Evolutionary conservation across 2,329 filamentous ascomycete genomes (phyloP), one percentile per base, ranked within the genome.

Genomic region (Ramularia endophylla): DNA sequence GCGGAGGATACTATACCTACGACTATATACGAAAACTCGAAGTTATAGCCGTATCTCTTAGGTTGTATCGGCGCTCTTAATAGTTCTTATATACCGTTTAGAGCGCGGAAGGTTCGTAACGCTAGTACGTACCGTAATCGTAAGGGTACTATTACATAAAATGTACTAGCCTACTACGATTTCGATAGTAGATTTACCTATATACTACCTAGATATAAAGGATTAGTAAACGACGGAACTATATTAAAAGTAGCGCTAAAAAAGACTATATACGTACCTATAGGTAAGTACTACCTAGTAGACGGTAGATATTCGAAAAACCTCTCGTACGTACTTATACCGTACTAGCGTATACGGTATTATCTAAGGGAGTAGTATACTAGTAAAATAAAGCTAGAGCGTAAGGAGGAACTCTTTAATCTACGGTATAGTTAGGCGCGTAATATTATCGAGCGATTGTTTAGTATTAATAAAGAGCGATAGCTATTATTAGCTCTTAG

Each of bases 381-480:
- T n/a, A 19, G 12, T n/a, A 30, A 36, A 8, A 36, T n/a, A n/a
- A 41, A 29, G 32, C 39, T 16, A 9, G 11, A 41, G 39, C 25
- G 2, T 2, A 41, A 41, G n/a, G 25, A 41, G 27, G 39, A 41
- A 17, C 16, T 41, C n/a, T 41, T 41, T 29, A 41, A 41, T 32
- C 39, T 41, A 2, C 17, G 17, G 5, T 37, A 41, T 16, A 13
- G 8, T 9, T 30, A 41, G 29, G 32, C 36, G 4, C n/a, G 19
- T 29, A 41, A 41, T 33, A 19, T 29, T 8, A 22, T 41, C 15
- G 16, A 41, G 27, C 9, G 33, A 15, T 6, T 19, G 2, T 41
- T 41, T 36, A 30, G 33, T 41, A 41, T 37, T 18, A 13, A 25
- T 30, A 41, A 37, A 17, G 16, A 25, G 19, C n/a, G n/a, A 5